Conservation (phyloP, 208 protist species). For the Angomonas ambiguus region DNA sequence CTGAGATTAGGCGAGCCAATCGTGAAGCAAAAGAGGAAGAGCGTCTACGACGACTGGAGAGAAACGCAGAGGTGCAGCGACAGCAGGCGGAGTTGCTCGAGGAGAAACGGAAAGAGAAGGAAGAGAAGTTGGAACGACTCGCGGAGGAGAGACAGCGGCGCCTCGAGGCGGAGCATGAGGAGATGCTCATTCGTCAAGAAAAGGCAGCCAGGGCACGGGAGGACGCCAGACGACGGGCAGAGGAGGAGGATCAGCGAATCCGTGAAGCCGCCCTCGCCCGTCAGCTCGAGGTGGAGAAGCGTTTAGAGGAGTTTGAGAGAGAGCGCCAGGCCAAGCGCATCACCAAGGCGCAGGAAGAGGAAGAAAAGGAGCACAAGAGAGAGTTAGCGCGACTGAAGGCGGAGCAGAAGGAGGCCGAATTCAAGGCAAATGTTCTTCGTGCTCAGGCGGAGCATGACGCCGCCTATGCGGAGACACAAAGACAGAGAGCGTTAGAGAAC, state of each 20-base stretch:
- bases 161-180: constrained; percentile 30
- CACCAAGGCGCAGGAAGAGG: constrained; percentile 27
- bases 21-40: constrained; percentile 41
- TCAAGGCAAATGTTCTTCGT: constrained; percentile 21
- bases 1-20: constrained; percentile 23
- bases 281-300: constrained; percentile 50
- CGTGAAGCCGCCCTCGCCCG: constrained; percentile 43
- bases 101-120: constrained; percentile 45
- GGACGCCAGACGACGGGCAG: constrained; percentile 40
- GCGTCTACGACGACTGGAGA: constrained; percentile 49
- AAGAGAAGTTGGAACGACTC: constrained; percentile 38
- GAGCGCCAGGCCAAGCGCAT: constrained; percentile 32
- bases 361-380: constrained; percentile 31
- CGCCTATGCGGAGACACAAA: constrained; percentile 26
- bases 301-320: constrained; percentile 37
- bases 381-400: constrained; percentile 30
- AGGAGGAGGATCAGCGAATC: constrained; percentile 36
- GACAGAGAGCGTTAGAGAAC: constrained; percentile 20
- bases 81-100: constrained; percentile 28
- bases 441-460: constrained; percentile 39
- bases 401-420: constrained; percentile 24
- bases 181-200: constrained; percentile 36
- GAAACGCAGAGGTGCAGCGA: constrained; percentile 36
- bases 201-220: constrained; percentile 38
- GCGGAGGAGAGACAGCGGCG: constrained; percentile 28